Evolutionary conservation across 1,284 basidiomycete species (phyloP).

Genomic region (Ceratobasidium sp.): DNA sequence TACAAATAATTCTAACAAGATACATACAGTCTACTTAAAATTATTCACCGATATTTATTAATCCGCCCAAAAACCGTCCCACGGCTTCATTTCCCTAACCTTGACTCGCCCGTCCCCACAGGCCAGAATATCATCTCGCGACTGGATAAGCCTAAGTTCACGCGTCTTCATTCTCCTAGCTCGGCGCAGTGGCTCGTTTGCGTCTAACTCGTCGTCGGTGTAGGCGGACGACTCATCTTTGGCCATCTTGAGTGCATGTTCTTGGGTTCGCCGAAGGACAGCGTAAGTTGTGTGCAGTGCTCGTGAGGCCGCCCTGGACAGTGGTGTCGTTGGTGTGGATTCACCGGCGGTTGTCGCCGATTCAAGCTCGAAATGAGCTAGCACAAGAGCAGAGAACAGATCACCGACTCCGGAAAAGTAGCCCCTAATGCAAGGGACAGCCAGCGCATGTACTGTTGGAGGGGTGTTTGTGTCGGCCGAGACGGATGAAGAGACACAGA

Average conservation of each 20-base stretch:
- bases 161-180: constrained; percentile 81
- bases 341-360: constrained; percentile 26
- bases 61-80: constrained; percentile 47
- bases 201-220: constrained; percentile 82
- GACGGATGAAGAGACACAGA: constrained; percentile 80
- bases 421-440: constrained; percentile 85
- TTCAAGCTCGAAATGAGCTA: constrained; percentile 76
- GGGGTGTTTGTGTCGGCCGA: constrained; percentile 49
- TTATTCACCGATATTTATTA: constrained; percentile 10
- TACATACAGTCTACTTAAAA: background rate
- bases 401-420: constrained; percentile 98
- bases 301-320: constrained; percentile 60
- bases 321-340: constrained; percentile 69
- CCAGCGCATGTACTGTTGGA: constrained; percentile 71
- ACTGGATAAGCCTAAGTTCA: constrained; percentile 85
- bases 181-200: constrained; percentile 71
- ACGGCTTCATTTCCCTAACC: constrained; percentile 40
- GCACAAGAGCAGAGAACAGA: constrained; percentile 92
- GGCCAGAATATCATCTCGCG: constrained; percentile 67
- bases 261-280: constrained; percentile 81
- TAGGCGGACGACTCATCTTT: constrained; percentile 60
- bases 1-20: background rate
- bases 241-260: constrained; percentile 68
- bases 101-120: constrained; percentile 18
- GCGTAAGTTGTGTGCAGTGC: constrained; percentile 89